Base-by-base conservation (phyloP, 192 early-diverging fungal species). In the Backusella tuberculispora region DNA sequence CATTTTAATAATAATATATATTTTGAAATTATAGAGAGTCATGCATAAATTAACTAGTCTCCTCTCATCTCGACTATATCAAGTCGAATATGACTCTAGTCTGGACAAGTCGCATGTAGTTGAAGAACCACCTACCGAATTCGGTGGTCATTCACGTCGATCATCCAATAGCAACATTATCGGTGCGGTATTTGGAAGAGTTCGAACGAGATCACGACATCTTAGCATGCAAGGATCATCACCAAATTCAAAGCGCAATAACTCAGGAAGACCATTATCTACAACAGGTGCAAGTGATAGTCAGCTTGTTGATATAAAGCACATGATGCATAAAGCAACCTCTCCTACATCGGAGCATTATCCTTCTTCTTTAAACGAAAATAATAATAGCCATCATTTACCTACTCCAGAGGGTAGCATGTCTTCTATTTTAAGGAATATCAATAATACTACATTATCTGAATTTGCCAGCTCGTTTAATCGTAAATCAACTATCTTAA, bases 1-100 rank as follows among this genome's bases (percentile, higher is more conserved):
- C 24, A 13, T 21, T 9, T 60, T 69, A 34, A 10, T 70, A 50
- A 26, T 75, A 34, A 38, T 4, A 26, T 41, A 65, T 53, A 67
- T 46, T 4, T 75, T 63, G 81, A n/a, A 8, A 9, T 47, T n/a
- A 63, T 76, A 93, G 92, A 88, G 83, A 81, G 85, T 84, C 26
- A 86, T 92, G 76, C 56, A 80, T 40, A 83, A 88, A 74, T 56
- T 95, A 40, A 93, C 93, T 0, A 84, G 85, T 42, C 45, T 91
- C 29, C 45, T 93, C 3, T 81, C 90, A 2, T 73, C 77, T 37
- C 83, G 90, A 37, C 77, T 89, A 4, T 92, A 89, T 69, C 74
- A 86, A 60, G 85, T 92, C 17, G 90, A 94, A 64, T 76, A 87
- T 44, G 93, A 94, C 15, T 42, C 81, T 48, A 71, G 66, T 50